These are phyloP conservation scores for Saccharomycopsis sp. DNA, from an alignment of 805 yeast genomes.

Conservation along the genomic window DNA sequence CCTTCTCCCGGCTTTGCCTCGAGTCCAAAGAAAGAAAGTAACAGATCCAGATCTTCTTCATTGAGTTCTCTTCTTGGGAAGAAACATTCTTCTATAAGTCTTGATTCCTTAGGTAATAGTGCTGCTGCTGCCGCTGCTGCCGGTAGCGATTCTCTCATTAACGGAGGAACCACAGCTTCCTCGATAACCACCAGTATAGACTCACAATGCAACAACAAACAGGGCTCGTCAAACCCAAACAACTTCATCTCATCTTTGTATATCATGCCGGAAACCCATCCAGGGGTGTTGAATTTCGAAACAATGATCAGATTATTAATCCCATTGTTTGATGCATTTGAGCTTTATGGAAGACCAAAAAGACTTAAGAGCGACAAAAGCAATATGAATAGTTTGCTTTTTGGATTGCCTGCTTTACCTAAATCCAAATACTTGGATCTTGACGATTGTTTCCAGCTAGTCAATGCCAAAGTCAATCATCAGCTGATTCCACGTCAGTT, in stretches of 20 bases:
- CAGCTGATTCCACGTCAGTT: slow-evolving; percentile 10
- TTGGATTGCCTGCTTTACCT: slow-evolving; percentile 72
- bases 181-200: slow-evolving; percentile 8
- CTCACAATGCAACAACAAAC: neutral
- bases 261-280: slow-evolving; percentile 65
- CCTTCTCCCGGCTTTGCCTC: slow-evolving; percentile 15
- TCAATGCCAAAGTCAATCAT: slow-evolving; percentile 17
- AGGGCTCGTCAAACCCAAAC: neutral
- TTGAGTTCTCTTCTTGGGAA: slow-evolving; percentile 15
- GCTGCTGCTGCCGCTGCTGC: slow-evolving; percentile 1
- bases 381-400: slow-evolving; percentile 49
- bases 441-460: slow-evolving; percentile 11
- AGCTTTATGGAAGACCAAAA: slow-evolving; percentile 67
- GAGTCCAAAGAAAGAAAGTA: neutral
- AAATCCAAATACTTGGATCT: slow-evolving; percentile 48
- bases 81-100: slow-evolving; percentile 10
- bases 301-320: slow-evolving; percentile 65
- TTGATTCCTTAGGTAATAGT: slow-evolving; percentile 6
- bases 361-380: slow-evolving; percentile 52
- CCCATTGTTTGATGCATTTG: slow-evolving; percentile 65
- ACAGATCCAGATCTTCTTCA: slow-evolving; percentile 20
- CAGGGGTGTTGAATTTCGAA: slow-evolving; percentile 65
- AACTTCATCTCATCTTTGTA: slow-evolving; percentile 30
- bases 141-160: slow-evolving; percentile 8
- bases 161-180: neutral